Evolutionary conservation across 2,329 filamentous ascomycete species (phyloP), one percentile per base, ranked within the genome.

Genomic region (Chrysosporium keratinophilum): DNA sequence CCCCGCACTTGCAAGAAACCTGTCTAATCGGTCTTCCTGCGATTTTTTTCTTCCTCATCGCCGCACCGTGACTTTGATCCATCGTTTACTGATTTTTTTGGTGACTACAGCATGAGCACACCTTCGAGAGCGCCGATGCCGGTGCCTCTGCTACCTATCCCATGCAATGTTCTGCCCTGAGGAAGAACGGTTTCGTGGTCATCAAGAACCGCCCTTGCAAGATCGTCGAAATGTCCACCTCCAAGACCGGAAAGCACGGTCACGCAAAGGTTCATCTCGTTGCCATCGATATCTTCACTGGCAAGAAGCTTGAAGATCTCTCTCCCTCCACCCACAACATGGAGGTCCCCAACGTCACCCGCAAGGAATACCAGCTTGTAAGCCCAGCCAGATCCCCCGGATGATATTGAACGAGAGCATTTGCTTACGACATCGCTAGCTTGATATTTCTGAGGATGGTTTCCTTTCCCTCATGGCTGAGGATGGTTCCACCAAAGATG

Each of bases 221-320:
- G 87, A 98, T 98, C 69, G 88, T 97, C 76, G 93, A 98, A 72
- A 98, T 98, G 94, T 95, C 89, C 66, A 98, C 93, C 80, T 98
- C 93, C 76, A 98, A 98, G 90, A 98, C 93, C 65, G 93, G 93
- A 78, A 98, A 98, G 88, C 93, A 98, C 87, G 93, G 93, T 76
- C 94, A 98, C 87, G 93, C 93, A 78, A 98, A 98, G 85, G 93
- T 98, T 74, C 91, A 98, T 79, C 79, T 98, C 68, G 86, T 96
- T 70, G 93, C 89, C 72, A 83, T 94, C 74, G 93, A 98, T 75
- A 97, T 98, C 80, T 98, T 98, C 85, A 98, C 90, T 63, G 81
- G 81, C 83, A 98, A 96, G 88, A 98, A 98, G 85, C 82, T 95
- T 64, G 93, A 98, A 81, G 94, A 98, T 79, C 84, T 98, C 60